Percentiles rank a stretch among this genome's conserved stretches.
phyloP scores from a whole-genome alignment of 163 green algal species.

The Prototheca wickerhamii region DNA sequence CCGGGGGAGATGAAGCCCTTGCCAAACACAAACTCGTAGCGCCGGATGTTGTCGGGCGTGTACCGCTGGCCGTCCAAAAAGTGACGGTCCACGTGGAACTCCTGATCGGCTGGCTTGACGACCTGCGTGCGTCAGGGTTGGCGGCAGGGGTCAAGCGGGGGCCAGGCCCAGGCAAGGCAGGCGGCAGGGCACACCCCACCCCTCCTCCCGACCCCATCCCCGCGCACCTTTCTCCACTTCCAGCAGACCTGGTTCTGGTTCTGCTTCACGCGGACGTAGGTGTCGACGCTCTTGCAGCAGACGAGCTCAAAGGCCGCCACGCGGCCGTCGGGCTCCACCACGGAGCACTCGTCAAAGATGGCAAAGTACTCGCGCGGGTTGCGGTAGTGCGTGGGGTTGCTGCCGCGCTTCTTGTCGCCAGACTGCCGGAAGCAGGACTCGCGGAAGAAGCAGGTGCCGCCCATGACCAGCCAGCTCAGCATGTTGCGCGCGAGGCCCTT shows the following conservation, averaged over 20 bases:
- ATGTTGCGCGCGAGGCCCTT: conserved; percentile 43
- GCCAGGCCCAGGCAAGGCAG: background rate
- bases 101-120: background rate
- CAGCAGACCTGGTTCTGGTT: conserved; percentile 84
- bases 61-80: conserved; percentile 75
- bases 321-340: conserved; percentile 1
- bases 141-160: background rate
- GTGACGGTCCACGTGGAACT: conserved; percentile 25
- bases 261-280: conserved; percentile 76
- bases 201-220: background rate
- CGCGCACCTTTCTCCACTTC: conserved; percentile 61
- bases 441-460: conserved; percentile 74
- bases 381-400: conserved; percentile 85
- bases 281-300: conserved; percentile 68
- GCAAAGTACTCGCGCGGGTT: conserved; percentile 65
- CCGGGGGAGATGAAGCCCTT: conserved; percentile 65
- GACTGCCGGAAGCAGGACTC: conserved; percentile 85
- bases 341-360: conserved; percentile 51
- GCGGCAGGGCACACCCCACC: background rate
- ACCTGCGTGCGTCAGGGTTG: background rate
- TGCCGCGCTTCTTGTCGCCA: conserved; percentile 57
- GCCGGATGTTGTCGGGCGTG: conserved; percentile 43
- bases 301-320: conserved; percentile 53
- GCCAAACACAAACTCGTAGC: conserved; percentile 76
- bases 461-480: conserved; percentile 53